Evolutionary conservation across 345 rosid genomes (phyloP).

Genomic region (Excoecaria agallocha): DNA sequence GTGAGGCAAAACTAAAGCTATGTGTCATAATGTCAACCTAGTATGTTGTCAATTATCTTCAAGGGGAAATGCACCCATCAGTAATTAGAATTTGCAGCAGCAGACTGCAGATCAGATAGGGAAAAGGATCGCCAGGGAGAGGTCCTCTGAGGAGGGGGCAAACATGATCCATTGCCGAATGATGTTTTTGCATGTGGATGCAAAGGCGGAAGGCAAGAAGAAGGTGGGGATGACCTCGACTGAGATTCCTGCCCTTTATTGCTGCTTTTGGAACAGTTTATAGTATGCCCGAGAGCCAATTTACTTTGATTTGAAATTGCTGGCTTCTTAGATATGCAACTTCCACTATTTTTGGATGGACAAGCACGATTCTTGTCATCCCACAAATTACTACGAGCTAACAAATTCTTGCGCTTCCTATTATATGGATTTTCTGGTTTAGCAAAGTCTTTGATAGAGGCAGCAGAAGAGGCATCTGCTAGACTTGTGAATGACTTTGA

Average conservation of each 20-base stretch:
- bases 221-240: constrained; percentile 9
- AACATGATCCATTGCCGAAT: constrained; percentile 14
- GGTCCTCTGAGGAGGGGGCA: constrained; percentile 12
- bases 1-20: neutral
- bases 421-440: constrained; percentile 42
- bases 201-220: constrained; percentile 35
- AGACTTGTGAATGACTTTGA: constrained; percentile 53
- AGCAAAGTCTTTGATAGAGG: constrained; percentile 33
- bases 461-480: constrained; percentile 33
- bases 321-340: constrained; percentile 23
- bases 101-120: constrained; percentile 37
- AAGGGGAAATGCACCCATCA: constrained; percentile 3
- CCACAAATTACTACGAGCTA: constrained; percentile 19
- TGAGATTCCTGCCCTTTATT: constrained; percentile 13
- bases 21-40: constrained; percentile 6
- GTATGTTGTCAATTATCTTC: constrained; percentile 22
- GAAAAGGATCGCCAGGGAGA: constrained; percentile 41
- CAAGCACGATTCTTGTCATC: constrained; percentile 12
- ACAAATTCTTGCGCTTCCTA: constrained; percentile 38
- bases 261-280: constrained; percentile 8
- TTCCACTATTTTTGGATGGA: constrained; percentile 14
- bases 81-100: constrained; percentile 12
- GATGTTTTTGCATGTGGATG: constrained; percentile 30
- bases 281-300: neutral
- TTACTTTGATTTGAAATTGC: constrained; percentile 16